Conservation (phyloP, 192 early-diverging fungal genomes). For the Coemansia sp. region DNA sequence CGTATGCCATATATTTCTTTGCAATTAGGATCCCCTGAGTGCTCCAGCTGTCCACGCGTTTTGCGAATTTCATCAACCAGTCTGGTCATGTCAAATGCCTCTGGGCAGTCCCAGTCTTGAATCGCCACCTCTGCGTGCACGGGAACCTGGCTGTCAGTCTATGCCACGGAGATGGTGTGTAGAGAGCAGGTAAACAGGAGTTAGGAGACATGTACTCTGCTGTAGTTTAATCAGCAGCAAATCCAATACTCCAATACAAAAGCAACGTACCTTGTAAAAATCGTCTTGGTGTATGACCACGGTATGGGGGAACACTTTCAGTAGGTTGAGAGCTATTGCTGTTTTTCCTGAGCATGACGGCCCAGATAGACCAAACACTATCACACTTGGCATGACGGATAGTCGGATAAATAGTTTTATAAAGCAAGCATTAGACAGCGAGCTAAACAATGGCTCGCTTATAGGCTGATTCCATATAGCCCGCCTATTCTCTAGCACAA, state of each 20-base stretch:
- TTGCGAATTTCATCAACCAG: slow-evolving; percentile 10
- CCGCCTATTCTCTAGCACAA: background rate
- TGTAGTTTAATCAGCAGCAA: background rate
- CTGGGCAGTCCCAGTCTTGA: slow-evolving; percentile 78
- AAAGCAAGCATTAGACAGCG: background rate
- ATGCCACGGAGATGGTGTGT: background rate
- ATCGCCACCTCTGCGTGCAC: slow-evolving; percentile 52
- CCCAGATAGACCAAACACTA: slow-evolving; percentile 52
- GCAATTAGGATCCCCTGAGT: background rate
- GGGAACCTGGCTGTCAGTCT: slow-evolving; percentile 64
- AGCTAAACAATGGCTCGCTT: background rate
- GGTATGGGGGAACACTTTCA: slow-evolving; percentile 56
- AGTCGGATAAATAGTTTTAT: background rate
- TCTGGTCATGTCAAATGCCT: slow-evolving; percentile 57
- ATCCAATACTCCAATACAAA: background rate
- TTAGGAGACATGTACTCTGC: too few species aligned
- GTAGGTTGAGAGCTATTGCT: slow-evolving; percentile 57
- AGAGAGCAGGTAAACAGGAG: background rate
- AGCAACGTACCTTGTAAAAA: slow-evolving; percentile 57
- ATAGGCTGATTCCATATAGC: background rate
- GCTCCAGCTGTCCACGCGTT: slow-evolving; percentile 4
- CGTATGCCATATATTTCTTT: background rate
- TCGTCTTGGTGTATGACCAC: slow-evolving; percentile 70
- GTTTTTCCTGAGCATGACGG: slow-evolving; percentile 73
- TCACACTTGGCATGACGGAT: slow-evolving; percentile 8